Conservation (phyloP, 2,329 filamentous ascomycete genomes). For the Zymoseptoria ardabiliae region DNA sequence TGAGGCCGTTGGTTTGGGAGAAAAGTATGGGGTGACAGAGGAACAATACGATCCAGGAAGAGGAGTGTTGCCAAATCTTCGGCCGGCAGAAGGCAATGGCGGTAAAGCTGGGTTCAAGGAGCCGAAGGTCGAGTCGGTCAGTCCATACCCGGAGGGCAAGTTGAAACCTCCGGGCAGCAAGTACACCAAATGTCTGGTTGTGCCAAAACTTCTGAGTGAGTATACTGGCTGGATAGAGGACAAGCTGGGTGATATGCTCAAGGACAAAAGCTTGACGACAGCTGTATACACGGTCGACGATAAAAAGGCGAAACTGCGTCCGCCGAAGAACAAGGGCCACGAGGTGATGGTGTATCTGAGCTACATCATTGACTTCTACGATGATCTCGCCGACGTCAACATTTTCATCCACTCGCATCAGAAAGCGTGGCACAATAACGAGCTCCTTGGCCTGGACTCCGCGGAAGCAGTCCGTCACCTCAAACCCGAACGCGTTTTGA, state of each 20-base stretch:
- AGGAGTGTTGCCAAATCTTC: slow-evolving; percentile 19
- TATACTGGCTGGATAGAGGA: slow-evolving; percentile 49
- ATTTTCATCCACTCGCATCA: slow-evolving; percentile 58
- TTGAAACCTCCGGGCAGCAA: slow-evolving; percentile 41
- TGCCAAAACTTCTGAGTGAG: slow-evolving; percentile 47
- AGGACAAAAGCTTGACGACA: slow-evolving; percentile 31
- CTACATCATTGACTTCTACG: slow-evolving; percentile 56
- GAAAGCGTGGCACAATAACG: slow-evolving; percentile 52
- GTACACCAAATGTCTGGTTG: slow-evolving; percentile 49
- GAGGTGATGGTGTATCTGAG: slow-evolving; percentile 57
- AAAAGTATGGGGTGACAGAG: slow-evolving; percentile 24
- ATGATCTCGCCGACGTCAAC: slow-evolving; percentile 49
- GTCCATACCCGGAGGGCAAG: slow-evolving; percentile 25
- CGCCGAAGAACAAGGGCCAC: slow-evolving; percentile 53
- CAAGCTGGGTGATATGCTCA: slow-evolving; percentile 39
- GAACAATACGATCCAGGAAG: slow-evolving; percentile 16
- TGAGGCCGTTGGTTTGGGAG: slow-evolving; percentile 36
- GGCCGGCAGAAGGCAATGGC: slow-evolving; percentile 4
- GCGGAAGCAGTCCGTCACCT: slow-evolving; percentile 40
- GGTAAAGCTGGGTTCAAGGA: slow-evolving; percentile 19
- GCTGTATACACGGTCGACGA: slow-evolving; percentile 50
- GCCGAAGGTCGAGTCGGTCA: slow-evolving; percentile 20
- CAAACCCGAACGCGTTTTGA: slow-evolving; percentile 39
- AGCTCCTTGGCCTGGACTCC: slow-evolving; percentile 39
- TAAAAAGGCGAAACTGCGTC: slow-evolving; percentile 37